These are phyloP conservation scores for Ceriops tagal DNA, from an alignment of 345 rosid species.

Conservation along the genomic window DNA sequence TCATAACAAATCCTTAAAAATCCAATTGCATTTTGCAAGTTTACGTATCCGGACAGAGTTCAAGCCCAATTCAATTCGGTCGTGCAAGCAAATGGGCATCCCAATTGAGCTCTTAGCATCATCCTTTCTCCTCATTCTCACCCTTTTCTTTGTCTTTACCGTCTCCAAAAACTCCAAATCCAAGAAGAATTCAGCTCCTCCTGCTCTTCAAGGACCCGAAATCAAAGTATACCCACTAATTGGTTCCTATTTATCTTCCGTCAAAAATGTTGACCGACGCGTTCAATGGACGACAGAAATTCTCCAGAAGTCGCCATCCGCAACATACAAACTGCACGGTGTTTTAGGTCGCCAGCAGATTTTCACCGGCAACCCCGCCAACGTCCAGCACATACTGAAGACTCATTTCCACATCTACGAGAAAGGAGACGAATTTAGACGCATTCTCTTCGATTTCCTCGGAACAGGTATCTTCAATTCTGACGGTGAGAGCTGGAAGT, in stretches of 20 bases:
- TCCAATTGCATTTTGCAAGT: no score
- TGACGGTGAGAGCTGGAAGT: slow-evolving; percentile 62
- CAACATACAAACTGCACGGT: slow-evolving; percentile 45
- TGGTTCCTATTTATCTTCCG: slow-evolving; percentile 39
- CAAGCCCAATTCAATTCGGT: no score
- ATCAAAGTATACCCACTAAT: slow-evolving; percentile 47
- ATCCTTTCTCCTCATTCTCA: slow-evolving; percentile 5
- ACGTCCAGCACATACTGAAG: slow-evolving; percentile 62
- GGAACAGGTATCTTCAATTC: slow-evolving; percentile 70
- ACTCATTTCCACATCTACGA: slow-evolving; percentile 50
- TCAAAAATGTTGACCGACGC: slow-evolving; percentile 39
- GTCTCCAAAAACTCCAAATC: slow-evolving; percentile 8
- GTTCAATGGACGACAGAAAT: slow-evolving; percentile 52
- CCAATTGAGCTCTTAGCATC: not conserved
- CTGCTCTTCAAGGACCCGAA: slow-evolving; percentile 16
- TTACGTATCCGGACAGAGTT: no score
- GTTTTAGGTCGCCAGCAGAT: slow-evolving; percentile 31
- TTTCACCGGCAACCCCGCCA: slow-evolving; percentile 57
- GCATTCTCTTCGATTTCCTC: slow-evolving; percentile 47
- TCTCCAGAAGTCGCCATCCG: slow-evolving; percentile 43
- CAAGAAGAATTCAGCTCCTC: slow-evolving; percentile 7
- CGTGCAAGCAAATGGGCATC: not conserved
- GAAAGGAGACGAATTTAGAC: slow-evolving; percentile 38
- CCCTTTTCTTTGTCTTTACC: slow-evolving; percentile 24
- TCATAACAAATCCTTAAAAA: no score